phyloP scores from a whole-genome alignment of 1,284 basidiomycete species.

The Wolfiporia cocos region DNA sequence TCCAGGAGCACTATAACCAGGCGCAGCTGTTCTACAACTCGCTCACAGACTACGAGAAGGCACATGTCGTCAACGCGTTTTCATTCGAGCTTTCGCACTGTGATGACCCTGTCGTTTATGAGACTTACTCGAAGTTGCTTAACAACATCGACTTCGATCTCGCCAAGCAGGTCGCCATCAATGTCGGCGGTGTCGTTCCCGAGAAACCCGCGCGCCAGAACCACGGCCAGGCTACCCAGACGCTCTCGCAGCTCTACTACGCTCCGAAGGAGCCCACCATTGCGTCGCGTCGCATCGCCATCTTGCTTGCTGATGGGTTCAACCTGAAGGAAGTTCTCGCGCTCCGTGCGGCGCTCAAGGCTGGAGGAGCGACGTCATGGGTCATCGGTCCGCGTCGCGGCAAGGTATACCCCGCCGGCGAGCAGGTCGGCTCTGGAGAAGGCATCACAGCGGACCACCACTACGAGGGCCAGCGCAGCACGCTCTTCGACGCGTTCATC shows the following conservation, averaged over 20 bases:
- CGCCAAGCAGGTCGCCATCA: constrained; percentile 57
- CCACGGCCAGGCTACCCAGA: constrained; percentile 46
- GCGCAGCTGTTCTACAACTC: constrained; percentile 81
- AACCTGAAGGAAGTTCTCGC: constrained; percentile 50
- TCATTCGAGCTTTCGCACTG: constrained; percentile 79
- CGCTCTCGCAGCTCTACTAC: constrained; percentile 58
- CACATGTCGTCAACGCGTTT: constrained; percentile 60
- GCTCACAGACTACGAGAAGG: constrained; percentile 56
- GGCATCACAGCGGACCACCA: constrained; percentile 58
- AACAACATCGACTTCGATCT: constrained; percentile 68
- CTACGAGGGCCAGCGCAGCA: constrained; percentile 72
- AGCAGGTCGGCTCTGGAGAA: constrained; percentile 25
- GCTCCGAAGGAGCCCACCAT: constrained; percentile 59
- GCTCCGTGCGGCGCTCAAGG: constrained; percentile 47
- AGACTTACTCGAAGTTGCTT: constrained; percentile 58
- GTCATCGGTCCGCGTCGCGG: constrained; percentile 68
- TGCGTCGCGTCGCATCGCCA: constrained; percentile 62
- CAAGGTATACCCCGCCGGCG: constrained; percentile 39
- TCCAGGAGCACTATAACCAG: constrained; percentile 66
- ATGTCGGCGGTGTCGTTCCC: constrained; percentile 55
- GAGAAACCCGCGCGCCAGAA: constrained; percentile 41
- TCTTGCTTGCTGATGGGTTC: constrained; percentile 73
- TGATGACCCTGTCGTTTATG: constrained; percentile 66
- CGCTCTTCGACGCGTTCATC: constrained; percentile 74
- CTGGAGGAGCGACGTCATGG: constrained; percentile 51